phyloP scores from a whole-genome alignment of 1,284 basidiomycete species.

The Cryptococcus deneoformans region DNA sequence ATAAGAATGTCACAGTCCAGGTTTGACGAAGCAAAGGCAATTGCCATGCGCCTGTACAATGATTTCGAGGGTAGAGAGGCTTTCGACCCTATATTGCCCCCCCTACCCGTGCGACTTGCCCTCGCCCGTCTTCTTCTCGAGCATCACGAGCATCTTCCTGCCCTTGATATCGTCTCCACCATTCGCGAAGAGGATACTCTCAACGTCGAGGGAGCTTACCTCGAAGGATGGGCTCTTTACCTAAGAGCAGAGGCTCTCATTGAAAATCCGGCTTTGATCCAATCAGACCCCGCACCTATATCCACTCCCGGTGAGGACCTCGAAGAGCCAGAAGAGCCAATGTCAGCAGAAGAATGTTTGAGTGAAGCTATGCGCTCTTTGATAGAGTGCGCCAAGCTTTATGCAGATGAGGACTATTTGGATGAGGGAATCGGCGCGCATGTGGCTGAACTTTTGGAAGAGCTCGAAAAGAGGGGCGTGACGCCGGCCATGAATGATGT shows the following conservation, averaged over 20 bases:
- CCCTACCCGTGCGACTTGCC: constrained; percentile 68
- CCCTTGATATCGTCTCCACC: constrained; percentile 72
- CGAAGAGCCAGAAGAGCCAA: constrained; percentile 51
- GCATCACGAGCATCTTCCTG: constrained; percentile 64
- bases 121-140: constrained; percentile 84
- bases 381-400: constrained; percentile 75
- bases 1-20: constrained; percentile 85
- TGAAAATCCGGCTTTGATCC: constrained; percentile 22
- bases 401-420: constrained; percentile 66
- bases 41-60: constrained; percentile 67
- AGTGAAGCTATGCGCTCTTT: constrained; percentile 76
- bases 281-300: not conserved
- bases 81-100: constrained; percentile 71
- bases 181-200: constrained; percentile 80
- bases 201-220: constrained; percentile 88
- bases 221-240: constrained; percentile 93
- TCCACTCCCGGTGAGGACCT: constrained; percentile 50
- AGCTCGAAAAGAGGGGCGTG: constrained; percentile 68
- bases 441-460: constrained; percentile 66
- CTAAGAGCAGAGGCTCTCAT: constrained; percentile 52
- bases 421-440: constrained; percentile 79
- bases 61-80: constrained; percentile 68
- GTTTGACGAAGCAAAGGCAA: constrained; percentile 72
- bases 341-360: constrained; percentile 74
- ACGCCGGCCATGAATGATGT: constrained; percentile 60